These are phyloP conservation scores for Aspergillus sparsus DNA, from an alignment of 495 filamentous ascomycete species.

Conservation along the genomic window DNA sequence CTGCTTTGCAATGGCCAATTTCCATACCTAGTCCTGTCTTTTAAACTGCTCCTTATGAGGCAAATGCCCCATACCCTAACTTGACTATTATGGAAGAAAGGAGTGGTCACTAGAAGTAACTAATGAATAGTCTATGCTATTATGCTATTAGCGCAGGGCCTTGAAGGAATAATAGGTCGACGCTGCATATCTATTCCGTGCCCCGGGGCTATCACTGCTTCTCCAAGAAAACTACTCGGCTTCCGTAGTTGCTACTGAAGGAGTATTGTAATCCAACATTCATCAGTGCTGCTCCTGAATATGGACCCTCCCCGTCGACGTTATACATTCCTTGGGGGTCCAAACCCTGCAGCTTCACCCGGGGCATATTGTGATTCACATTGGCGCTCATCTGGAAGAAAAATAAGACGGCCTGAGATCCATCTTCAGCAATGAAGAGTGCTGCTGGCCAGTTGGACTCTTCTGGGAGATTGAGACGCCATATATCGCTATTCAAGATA, in stretches of 20 bases:
- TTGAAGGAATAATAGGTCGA: too few species aligned
- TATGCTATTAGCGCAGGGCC: too few species aligned
- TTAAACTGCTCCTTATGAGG: too few species aligned
- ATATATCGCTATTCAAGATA: slow-evolving; percentile 52
- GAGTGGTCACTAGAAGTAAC: too few species aligned
- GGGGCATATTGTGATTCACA: slow-evolving; percentile 46
- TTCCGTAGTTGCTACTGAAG: slow-evolving; percentile 43
- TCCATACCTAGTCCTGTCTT: too few species aligned
- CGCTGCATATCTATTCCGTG: too few species aligned
- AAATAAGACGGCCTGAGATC: slow-evolving; percentile 46
- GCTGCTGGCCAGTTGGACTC: slow-evolving; percentile 57
- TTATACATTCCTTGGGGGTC: slow-evolving; percentile 46
- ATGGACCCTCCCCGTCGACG: slow-evolving; percentile 41
- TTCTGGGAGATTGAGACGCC: slow-evolving; percentile 52
- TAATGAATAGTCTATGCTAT: too few species aligned
- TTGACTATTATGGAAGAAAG: too few species aligned
- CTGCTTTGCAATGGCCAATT: too few species aligned
- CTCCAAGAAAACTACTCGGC: slow-evolving; percentile 45
- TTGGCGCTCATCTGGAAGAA: slow-evolving; percentile 48
- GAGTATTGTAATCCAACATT: slow-evolving; percentile 47
- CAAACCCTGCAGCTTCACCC: slow-evolving; percentile 47
- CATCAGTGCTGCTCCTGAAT: slow-evolving; percentile 51
- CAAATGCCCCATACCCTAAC: too few species aligned
- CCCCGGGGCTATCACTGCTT: slow-evolving; percentile 21
- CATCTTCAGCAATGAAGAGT: slow-evolving; percentile 50